These are phyloP conservation scores for Diatrype stigma DNA, from an alignment of 2,329 filamentous ascomycete genomes.

Conservation along the genomic window DNA sequence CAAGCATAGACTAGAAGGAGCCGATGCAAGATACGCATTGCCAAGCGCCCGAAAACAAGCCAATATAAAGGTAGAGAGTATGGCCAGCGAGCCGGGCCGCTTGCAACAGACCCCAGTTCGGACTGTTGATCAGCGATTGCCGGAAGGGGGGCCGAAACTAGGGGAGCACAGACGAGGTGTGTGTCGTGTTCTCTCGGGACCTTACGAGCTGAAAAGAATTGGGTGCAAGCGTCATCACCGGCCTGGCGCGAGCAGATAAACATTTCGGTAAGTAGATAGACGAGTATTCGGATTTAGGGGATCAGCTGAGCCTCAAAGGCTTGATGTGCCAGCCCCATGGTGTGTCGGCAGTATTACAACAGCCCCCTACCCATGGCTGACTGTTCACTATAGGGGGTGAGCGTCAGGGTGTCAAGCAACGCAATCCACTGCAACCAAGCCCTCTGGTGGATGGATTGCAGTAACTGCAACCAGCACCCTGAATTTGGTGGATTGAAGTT, in stretches of 20 bases:
- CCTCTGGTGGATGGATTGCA: too few species aligned
- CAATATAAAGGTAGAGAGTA: too few species aligned
- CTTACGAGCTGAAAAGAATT: too few species aligned
- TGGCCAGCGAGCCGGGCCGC: background rate
- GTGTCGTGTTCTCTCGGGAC: too few species aligned
- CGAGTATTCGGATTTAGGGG: background rate
- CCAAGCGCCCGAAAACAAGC: too few species aligned
- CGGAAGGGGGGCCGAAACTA: background rate
- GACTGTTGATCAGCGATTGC: background rate
- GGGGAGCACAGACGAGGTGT: background rate
- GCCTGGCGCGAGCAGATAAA: too few species aligned
- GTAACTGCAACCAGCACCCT: too few species aligned
- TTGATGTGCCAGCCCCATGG: background rate
- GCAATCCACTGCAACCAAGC: background rate
- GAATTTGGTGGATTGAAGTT: too few species aligned
- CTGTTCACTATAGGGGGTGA: background rate
- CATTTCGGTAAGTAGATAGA: background rate
- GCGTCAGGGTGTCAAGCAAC: too few species aligned
- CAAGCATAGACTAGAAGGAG: too few species aligned
- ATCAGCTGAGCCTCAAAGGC: background rate
- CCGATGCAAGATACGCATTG: too few species aligned
- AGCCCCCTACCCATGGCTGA: background rate
- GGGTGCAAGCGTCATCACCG: too few species aligned
- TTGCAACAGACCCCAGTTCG: background rate
- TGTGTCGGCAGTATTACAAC: background rate